Evolutionary conservation across 2,329 filamentous ascomycete species (phyloP).

Genomic region (Fusarium lyarnte): DNA sequence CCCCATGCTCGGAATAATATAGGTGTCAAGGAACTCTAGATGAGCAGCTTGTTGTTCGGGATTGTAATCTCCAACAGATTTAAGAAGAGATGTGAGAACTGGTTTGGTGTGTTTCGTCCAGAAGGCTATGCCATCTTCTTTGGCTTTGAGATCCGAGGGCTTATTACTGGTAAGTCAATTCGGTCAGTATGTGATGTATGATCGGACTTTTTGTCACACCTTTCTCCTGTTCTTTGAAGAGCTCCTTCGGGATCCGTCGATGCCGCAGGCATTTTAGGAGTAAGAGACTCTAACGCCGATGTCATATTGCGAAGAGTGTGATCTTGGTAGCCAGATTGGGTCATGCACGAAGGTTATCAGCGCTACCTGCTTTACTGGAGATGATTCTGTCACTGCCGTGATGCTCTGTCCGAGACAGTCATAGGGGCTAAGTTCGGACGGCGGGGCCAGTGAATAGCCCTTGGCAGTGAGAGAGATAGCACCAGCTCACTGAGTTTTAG

Average conservation of each 20-base stretch:
- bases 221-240: neutral
- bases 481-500: neutral
- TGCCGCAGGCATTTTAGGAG: neutral
- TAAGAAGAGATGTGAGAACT: constrained; percentile 8
- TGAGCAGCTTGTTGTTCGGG: constrained; percentile 15
- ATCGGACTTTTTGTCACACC: neutral
- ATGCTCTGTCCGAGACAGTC: neutral
- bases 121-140: constrained; percentile 7
- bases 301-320: neutral
- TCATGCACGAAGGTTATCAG: neutral
- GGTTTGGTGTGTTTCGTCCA: constrained; percentile 17
- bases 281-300: neutral
- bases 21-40: constrained; percentile 4
- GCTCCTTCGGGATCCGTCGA: accelerated
- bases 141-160: neutral
- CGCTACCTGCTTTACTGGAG: neutral
- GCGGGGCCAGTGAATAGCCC: neutral
- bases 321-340: accelerated
- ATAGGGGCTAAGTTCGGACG: neutral
- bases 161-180: neutral
- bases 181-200: neutral
- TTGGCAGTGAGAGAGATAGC: neutral
- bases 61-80: constrained; percentile 3
- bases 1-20: constrained; percentile 16
- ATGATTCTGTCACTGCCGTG: neutral